These are phyloP conservation scores for Aphanomyces stellatus DNA, from an alignment of 352 stramenopile genomes.

Conservation along the genomic window DNA sequence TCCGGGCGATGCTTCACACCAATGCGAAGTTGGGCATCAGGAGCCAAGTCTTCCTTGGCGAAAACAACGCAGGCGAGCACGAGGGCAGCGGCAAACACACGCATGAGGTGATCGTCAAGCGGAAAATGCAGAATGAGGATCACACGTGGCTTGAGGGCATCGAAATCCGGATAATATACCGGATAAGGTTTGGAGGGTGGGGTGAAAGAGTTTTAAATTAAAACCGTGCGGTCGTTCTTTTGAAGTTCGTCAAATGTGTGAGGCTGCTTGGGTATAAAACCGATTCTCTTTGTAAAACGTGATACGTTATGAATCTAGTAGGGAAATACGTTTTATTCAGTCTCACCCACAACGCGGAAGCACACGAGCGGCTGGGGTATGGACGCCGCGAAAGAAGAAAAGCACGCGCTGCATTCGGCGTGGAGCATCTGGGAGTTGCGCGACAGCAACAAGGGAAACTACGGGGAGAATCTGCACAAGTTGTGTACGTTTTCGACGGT, in stretches of 20 bases:
- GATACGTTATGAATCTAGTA: too few species aligned
- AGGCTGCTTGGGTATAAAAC: too few species aligned
- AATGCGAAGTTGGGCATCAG: constrained; percentile 58
- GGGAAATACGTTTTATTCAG: constrained; percentile 7
- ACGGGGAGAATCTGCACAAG: constrained; percentile 82
- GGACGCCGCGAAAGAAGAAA: constrained; percentile 24
- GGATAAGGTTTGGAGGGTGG: too few species aligned
- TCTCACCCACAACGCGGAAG: neutral
- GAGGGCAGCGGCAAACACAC: neutral
- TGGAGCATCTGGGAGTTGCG: constrained; percentile 85
- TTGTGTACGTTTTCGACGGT: constrained; percentile 80
- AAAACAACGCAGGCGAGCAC: constrained; percentile 21
- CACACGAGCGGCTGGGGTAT: neutral
- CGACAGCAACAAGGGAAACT: constrained; percentile 55
- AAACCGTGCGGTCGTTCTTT: too few species aligned
- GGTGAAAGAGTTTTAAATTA: too few species aligned
- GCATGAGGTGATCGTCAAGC: neutral
- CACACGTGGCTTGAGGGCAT: neutral
- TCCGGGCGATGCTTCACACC: constrained; percentile 73
- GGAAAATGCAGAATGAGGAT: neutral
- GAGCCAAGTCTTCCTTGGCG: constrained; percentile 62
- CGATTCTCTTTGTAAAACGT: neutral
- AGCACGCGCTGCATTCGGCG: constrained; percentile 65
- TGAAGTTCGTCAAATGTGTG: too few species aligned
- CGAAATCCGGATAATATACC: neutral